Evolutionary conservation across 2,329 filamentous ascomycete genomes (phyloP), one percentile per base, ranked within the genome.

Genomic region (Neophaeococcomyces mojaviensis): DNA sequence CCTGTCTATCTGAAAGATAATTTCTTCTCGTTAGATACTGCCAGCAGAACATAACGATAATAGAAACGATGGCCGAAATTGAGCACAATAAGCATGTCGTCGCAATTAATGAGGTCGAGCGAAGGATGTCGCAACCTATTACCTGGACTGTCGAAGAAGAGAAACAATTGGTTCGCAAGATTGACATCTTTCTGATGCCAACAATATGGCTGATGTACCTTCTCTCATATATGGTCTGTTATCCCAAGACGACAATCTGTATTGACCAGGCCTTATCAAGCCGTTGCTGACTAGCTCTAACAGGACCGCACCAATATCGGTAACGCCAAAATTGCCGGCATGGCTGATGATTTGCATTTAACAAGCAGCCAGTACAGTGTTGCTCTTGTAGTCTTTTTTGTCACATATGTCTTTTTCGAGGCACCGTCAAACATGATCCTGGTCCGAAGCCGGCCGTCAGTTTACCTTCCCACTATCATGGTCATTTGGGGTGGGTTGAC

Each of bases 371-470:
- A 77, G 53, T 78, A 78, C 56, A 70, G 67, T 1, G 67, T 73
- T 49, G 61, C 68, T 2, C 57, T 79, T 15, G 68, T 76, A 1
- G 70, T 79, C 4, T 79, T 78, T 62, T 77, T 77, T 55, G 65
- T 73, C 46, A 64, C 61, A 28, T 76, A 78, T 54, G 68, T 79
- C 32, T 54, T 73, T 12, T 76, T 72, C 51, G 73, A 78, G 54
- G 66, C 68, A 12, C 57, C 67, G 20, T 64, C 59, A 50, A 71
- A 71, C 49, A 50, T 71, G 30, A 61, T 68, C 28, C 55, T 72
- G 45, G 69, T 69, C 52, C 58, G 58, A 13, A 44, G 30, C 15
- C 28, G 39, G 9, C 52, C 51, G 1, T 49, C 49, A 4, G 16
- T 45, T 16, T 54, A 43, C 30, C 37, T 54, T 3, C 39, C 43